Conservation (phyloP, 2,329 filamentous ascomycete species). For the Aspergillus transmontanensis region DNA sequence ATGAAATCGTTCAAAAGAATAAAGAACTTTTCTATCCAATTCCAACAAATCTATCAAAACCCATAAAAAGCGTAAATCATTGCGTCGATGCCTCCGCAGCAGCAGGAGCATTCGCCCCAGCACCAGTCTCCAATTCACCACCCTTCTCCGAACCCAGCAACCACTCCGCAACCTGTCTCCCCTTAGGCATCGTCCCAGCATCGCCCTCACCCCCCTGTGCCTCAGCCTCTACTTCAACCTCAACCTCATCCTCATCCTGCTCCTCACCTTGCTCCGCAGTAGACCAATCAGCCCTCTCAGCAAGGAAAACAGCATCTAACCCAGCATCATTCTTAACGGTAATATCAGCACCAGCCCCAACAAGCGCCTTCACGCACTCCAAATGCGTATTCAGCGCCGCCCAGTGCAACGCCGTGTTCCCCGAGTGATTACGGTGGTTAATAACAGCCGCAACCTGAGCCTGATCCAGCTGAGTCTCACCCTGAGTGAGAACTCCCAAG, state of each 20-base stretch:
- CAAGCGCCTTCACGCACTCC: conserved; percentile 73
- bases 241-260: conserved; percentile 15
- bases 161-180: conserved; percentile 46
- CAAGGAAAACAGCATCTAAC: conserved; percentile 76
- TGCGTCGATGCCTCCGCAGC: conserved; percentile 1
- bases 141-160: conserved; percentile 42
- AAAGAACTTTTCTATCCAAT: conserved; percentile 7
- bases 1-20: neutral
- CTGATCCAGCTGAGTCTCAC: conserved; percentile 3
- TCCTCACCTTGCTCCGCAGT: conserved; percentile 49
- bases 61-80: conserved; percentile 9
- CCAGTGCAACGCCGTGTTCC: conserved; percentile 94
- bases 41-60: neutral
- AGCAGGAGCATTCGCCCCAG: conserved; percentile 22
- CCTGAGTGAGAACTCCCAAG: conserved; percentile 42
- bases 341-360: conserved; percentile 76
- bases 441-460: conserved; percentile 33
- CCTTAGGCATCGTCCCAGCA: conserved; percentile 34
- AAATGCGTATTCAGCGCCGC: conserved; percentile 88
- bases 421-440: conserved; percentile 70
- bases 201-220: conserved; percentile 17
- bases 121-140: conserved; percentile 35
- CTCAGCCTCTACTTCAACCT: conserved; percentile 15
- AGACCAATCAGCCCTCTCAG: conserved; percentile 69
- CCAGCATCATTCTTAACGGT: conserved; percentile 80